Conservation (phyloP, 768 basidiomycete species). For the Lactarius tabidus region DNA sequence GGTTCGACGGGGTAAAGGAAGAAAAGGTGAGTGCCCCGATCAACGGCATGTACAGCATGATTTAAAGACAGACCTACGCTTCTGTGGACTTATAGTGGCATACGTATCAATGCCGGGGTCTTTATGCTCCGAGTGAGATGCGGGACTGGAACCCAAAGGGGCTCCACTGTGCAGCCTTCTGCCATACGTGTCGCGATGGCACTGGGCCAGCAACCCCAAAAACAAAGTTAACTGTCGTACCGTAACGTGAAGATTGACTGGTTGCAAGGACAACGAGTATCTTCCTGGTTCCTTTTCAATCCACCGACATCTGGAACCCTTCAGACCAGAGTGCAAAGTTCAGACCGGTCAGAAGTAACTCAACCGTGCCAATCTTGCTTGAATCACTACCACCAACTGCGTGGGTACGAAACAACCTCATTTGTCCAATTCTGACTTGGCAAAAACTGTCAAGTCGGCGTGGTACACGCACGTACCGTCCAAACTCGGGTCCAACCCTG, state of each 20-base stretch:
- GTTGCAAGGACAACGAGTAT: constrained; percentile 2
- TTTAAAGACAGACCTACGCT: not conserved
- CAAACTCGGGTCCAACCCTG: too few species aligned
- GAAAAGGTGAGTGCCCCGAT: constrained; percentile 6
- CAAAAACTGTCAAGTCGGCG: too few species aligned
- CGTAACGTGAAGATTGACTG: not conserved
- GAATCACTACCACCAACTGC: too few species aligned
- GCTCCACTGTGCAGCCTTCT: not conserved
- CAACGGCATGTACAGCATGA: constrained; percentile 7
- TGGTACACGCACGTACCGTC: too few species aligned
- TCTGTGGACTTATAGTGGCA: not conserved
- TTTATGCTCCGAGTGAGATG: not conserved
- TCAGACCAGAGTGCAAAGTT: too few species aligned
- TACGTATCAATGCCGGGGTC: not conserved
- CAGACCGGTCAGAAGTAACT: too few species aligned
- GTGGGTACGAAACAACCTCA: too few species aligned
- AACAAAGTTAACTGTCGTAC: not conserved
- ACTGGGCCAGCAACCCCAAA: not conserved
- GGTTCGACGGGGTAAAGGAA: not conserved
- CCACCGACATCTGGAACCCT: not conserved
- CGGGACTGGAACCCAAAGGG: not conserved
- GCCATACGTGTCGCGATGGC: constrained; percentile 3
- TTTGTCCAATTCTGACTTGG: too few species aligned
- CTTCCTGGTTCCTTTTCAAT: not conserved
- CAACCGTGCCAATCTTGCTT: too few species aligned